Base-by-base conservation (phyloP, 306 rosid genomes). In the Cyamopsis tetragonoloba region DNA sequence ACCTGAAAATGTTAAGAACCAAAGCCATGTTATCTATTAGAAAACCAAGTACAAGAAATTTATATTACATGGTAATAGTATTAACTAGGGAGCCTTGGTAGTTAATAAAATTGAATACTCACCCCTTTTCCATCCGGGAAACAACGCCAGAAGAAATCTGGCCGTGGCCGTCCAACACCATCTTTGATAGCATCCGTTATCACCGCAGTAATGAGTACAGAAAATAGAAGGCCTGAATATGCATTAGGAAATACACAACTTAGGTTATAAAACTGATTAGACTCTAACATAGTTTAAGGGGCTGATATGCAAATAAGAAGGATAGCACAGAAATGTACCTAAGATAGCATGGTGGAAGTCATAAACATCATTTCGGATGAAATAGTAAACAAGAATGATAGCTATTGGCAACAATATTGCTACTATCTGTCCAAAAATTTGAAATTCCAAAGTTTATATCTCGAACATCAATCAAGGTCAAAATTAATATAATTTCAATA, bases 91-190 rank as follows among this genome's bases (percentile, higher is more conserved):
- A 26, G 35, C 8, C 37, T 8, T n/a, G 63, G 6, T 43, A 64
- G 28, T 41, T 7, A 20, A 48, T 12, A 57, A 72, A n/a, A 14
- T 15, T 11, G 57, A 55, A 70, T 22, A 56, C 86, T 22, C 41
- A 87, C 95, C 91, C 76, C 86, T 68, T 64, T 89, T 30, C 91
- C 95, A 66, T 89, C 72, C 2, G 95, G 91, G 66, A 89, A 89
- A 78, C 96, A 89, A 64, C 96, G 91, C 96, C 96, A 89, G 63
- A 85, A 89, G 86, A 89, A 89, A 70, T 89, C 96, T 53, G 96
- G 96, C 57, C 96, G 96, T 28, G 96, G 96, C 56, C 95, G 76
- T 32, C 96, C 96, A 65, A 89, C 87, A 19, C 82, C 91, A 83
- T 87, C 89, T 80, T 89, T 89, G 41, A 89, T 87, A 65, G 96